A percentile compares a stretch with the other conserved stretches of the same genome.
Conservation (phyloP, 805 yeast genomes). For the Yarrowia sp. region DNA sequence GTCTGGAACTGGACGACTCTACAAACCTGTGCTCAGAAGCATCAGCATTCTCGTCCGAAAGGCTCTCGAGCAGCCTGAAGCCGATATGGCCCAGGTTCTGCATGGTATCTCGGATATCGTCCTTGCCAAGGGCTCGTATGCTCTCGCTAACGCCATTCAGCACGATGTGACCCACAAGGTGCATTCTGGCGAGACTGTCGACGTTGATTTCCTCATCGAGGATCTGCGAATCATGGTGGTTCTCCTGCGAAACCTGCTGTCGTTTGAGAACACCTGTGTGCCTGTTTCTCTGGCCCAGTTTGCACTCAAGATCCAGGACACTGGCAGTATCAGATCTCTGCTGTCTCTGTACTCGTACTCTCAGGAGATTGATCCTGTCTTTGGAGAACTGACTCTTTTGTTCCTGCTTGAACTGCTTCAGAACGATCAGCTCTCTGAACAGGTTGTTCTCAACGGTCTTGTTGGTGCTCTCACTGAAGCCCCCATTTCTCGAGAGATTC, state of each 20-base stretch:
- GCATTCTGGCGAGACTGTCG: constrained; percentile 11
- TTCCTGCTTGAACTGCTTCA: constrained; percentile 73
- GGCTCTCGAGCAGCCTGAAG: constrained; percentile 29
- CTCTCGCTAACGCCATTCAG: constrained; percentile 64
- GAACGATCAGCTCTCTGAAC: constrained; percentile 68
- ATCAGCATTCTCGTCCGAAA: constrained; percentile 17
- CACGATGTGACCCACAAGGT: constrained; percentile 53
- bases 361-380: constrained; percentile 67
- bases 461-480: constrained; percentile 74
- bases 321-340: constrained; percentile 67
- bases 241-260: constrained; percentile 64
- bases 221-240: constrained; percentile 70
- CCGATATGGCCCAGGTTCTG: constrained; percentile 43
- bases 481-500: constrained; percentile 70
- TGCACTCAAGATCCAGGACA: constrained; percentile 60
- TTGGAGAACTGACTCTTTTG: constrained; percentile 74
- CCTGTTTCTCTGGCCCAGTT: constrained; percentile 51
- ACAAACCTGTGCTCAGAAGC: constrained; percentile 34
- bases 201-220: constrained; percentile 55
- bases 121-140: constrained; percentile 69
- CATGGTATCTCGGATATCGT: constrained; percentile 64
- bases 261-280: constrained; percentile 43
- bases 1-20: constrained; percentile 39
- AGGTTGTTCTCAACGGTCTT: constrained; percentile 67
- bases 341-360: constrained; percentile 72